These are phyloP conservation scores for Cucurbita argyrosperma DNA, from an alignment of 306 rosid species.

Conservation along the genomic window DNA sequence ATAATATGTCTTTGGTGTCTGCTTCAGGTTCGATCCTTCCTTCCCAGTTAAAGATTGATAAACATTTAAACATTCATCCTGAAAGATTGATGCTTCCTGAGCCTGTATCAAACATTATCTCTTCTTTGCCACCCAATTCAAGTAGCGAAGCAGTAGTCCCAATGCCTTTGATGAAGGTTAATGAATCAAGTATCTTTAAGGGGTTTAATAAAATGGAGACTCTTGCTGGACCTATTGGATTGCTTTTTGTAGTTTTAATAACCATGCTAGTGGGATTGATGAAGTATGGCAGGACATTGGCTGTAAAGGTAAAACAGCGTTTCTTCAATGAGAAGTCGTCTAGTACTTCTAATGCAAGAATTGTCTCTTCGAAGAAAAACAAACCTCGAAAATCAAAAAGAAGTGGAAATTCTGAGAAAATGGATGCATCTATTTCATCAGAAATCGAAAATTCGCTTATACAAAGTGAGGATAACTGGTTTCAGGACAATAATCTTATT, in stretches of 20 bases:
- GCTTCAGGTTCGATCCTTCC: slow-evolving; percentile 20
- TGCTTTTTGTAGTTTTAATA: slow-evolving; percentile 9
- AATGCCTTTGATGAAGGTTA: slow-evolving; percentile 9
- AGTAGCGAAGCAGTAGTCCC: slow-evolving; percentile 2
- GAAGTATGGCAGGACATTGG: background rate
- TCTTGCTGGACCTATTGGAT: slow-evolving; percentile 12
- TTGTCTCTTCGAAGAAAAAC: slow-evolving; percentile 33
- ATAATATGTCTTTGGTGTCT: slow-evolving; percentile 18
- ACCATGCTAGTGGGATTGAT: slow-evolving; percentile 18
- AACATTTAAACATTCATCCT: background rate
- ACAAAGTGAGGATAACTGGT: slow-evolving; percentile 1
- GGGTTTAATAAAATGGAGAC: slow-evolving; percentile 1
- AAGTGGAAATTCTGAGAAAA: slow-evolving; percentile 15
- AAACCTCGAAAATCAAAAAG: slow-evolving; percentile 25
- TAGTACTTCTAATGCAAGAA: slow-evolving; percentile 19
- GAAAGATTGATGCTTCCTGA: slow-evolving; percentile 13
- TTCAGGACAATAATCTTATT: slow-evolving; percentile 12
- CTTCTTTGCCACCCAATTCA: background rate
- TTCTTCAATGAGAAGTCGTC: slow-evolving; percentile 6
- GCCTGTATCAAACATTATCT: slow-evolving; percentile 4
- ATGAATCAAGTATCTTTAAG: slow-evolving; percentile 12
- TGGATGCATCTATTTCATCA: slow-evolving; percentile 12
- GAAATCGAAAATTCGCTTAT: slow-evolving; percentile 17
- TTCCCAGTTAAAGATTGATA: slow-evolving; percentile 9
- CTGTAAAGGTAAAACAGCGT: slow-evolving; percentile 14